Percentiles rank a stretch among this genome's conserved stretches.
Conservation (phyloP, 2,329 filamentous ascomycete species). For the Xylariaceae sp. region DNA sequence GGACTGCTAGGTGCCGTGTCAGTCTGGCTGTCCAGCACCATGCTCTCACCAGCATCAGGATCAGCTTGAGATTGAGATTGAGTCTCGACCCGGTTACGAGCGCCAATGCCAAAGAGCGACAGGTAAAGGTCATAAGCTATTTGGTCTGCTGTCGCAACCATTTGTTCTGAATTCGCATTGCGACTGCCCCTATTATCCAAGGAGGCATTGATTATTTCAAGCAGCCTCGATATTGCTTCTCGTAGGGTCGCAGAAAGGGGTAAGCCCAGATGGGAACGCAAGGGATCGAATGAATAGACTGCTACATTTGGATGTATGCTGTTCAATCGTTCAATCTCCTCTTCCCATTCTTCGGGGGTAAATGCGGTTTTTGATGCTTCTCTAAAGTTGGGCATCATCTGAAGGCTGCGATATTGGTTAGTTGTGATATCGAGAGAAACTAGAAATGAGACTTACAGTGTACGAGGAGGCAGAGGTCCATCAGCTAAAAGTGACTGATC, state of each 20-base stretch:
- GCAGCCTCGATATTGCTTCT: conserved; percentile 22
- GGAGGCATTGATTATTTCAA: conserved; percentile 12
- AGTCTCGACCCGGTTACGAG: conserved; percentile 12
- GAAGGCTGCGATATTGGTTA: conserved; percentile 22
- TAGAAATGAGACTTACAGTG: conserved; percentile 22
- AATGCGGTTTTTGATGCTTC: conserved; percentile 17
- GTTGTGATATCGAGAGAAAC: not conserved
- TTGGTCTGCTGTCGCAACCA: conserved; percentile 17
- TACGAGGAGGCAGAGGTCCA: conserved; percentile 19
- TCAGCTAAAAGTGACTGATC: conserved; percentile 18
- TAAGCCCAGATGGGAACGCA: conserved; percentile 13
- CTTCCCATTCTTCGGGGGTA: conserved; percentile 23
- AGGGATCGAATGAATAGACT: conserved; percentile 19
- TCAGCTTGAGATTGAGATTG: conserved; percentile 8
- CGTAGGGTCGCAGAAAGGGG: conserved; percentile 16
- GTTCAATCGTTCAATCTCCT: conserved; percentile 25
- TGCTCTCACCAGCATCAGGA: conserved; percentile 19
- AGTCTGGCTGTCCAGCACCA: conserved; percentile 25
- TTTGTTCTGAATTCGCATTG: conserved; percentile 9
- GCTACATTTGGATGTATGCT: conserved; percentile 20
- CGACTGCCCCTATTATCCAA: conserved; percentile 1
- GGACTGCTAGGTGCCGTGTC: conserved; percentile 23
- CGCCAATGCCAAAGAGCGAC: conserved; percentile 26
- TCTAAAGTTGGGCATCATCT: conserved; percentile 20
- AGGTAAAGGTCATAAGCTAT: conserved; percentile 30